Evolutionary conservation across 2,329 filamentous ascomycete species (phyloP), one percentile per base, ranked within the genome.

Genomic region (Cytospora piceae): DNA sequence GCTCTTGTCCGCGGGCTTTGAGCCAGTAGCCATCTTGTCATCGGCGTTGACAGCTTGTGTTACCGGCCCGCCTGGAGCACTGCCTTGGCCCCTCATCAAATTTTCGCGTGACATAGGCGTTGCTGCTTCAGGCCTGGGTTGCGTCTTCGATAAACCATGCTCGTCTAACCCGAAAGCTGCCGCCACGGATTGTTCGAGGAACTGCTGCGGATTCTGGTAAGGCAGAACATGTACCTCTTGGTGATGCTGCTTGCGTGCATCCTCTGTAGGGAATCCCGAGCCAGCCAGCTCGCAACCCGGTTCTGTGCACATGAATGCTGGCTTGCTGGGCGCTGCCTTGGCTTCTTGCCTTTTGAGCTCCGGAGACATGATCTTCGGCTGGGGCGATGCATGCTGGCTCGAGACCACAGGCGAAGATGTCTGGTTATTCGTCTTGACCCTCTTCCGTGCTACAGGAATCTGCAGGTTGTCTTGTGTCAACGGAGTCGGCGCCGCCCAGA

Each of bases 151-250:
- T 7, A 76, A 78, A 31, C 83, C 85, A 59, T 87, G 79, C 7
- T 76, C 66, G 70, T 86, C 83, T n/a, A 87, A 72, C 4, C 83
- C 85, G 2, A 88, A 72, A 0, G 77, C 75, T 17, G 78, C 69
- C 0, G 82, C 80, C 39, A 88, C 72, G 56, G 79, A 81, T 59
- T 87, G 85, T 58, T 78, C 71, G 20, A 79, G 76, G 71, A 83
- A 90, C 69, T 82, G 83, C 64, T 80, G 53, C 2, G 87, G 86
- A 66, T 89, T 77, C 68, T 85, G 78, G 52, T 78, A 76, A 7
- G 86, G 86, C 72, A 82, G 83, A 27, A 80, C 75, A 69, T 90
- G 87, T 72, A 88, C 86, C 64, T 88, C 83, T n/a, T 85, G 78
- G 9, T 81, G 74, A 70, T 90, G 87, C 14, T 75, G 72, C 62